Percentiles rank a stretch among this genome's conserved stretches.
Conservation (phyloP, 1,139 yeast genomes). For the Candida tropicalis region DNA sequence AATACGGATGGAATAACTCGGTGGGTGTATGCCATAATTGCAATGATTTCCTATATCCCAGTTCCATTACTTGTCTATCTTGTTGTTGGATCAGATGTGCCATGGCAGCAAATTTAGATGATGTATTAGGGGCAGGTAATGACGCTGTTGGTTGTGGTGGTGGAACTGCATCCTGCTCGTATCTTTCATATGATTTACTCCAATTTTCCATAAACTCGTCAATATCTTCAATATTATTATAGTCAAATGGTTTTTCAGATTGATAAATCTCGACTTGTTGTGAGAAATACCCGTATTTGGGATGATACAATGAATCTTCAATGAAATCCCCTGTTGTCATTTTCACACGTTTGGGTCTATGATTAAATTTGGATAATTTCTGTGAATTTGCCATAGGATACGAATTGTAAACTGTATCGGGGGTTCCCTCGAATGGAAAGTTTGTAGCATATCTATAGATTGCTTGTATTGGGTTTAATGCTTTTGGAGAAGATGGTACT, state of each 20-base stretch:
- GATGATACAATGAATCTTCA: constrained; percentile 83
- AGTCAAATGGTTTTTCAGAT: constrained; percentile 62
- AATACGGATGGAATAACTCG: constrained; percentile 78
- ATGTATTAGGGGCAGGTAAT: constrained; percentile 9
- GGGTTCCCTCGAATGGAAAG: constrained; percentile 45
- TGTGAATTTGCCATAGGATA: constrained; percentile 46
- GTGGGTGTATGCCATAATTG: constrained; percentile 94
- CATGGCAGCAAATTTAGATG: constrained; percentile 33
- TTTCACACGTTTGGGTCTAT: constrained; percentile 63
- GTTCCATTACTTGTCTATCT: constrained; percentile 15
- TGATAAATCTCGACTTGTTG: constrained; percentile 78
- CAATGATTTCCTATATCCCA: constrained; percentile 36
- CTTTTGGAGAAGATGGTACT: constrained; percentile 33
- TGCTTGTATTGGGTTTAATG: constrained; percentile 37
- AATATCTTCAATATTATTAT: constrained; percentile 57
- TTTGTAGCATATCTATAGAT: constrained; percentile 47
- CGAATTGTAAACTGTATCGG: constrained; percentile 43
- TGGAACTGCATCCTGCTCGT: constrained; percentile 32
- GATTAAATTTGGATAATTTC: constrained; percentile 45
- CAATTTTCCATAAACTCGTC: constrained; percentile 74
- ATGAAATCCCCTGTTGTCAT: constrained; percentile 80
- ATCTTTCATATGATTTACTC: constrained; percentile 65
- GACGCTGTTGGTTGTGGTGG: constrained; percentile 7
- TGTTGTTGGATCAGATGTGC: constrained; percentile 34
- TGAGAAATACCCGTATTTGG: constrained; percentile 79